phyloP scores from a whole-genome alignment of 2,329 filamentous ascomycete species.

The Claviceps capensis region DNA sequence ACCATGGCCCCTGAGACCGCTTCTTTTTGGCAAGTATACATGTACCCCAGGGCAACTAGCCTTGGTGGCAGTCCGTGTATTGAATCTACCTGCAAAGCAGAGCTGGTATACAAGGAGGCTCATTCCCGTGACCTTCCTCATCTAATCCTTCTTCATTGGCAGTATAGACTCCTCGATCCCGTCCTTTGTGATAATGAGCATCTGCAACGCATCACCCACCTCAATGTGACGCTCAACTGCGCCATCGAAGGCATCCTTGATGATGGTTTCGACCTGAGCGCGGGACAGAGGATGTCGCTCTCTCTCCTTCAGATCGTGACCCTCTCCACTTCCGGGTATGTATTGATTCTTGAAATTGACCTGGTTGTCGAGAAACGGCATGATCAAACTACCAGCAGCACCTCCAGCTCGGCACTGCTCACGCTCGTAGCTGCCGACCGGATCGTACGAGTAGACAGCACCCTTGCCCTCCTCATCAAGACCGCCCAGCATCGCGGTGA shows the following conservation, averaged over 20 bases:
- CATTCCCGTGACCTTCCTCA: background rate
- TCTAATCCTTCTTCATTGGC: constrained; percentile 80
- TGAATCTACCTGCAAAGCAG: constrained; percentile 3
- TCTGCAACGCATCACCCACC: constrained; percentile 91
- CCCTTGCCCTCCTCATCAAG: constrained; percentile 90
- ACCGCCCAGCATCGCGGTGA: constrained; percentile 84
- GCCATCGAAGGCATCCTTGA: constrained; percentile 95
- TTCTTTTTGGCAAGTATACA: background rate
- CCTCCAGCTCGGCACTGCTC: constrained; percentile 92
- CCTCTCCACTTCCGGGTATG: constrained; percentile 69
- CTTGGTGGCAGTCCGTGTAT: background rate
- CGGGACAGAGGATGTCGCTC: constrained; percentile 56
- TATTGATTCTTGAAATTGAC: constrained; percentile 99
- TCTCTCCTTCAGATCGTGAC: constrained; percentile 65
- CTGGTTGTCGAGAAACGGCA: constrained; percentile 98
- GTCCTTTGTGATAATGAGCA: constrained; percentile 79
- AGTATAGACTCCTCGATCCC: constrained; percentile 78
- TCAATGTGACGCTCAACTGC: constrained; percentile 98
- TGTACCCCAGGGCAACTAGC: background rate
- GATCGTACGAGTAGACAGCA: constrained; percentile 93
- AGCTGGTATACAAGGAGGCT: constrained; percentile 4
- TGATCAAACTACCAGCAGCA: constrained; percentile 86
- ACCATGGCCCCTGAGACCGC: background rate
- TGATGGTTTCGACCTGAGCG: constrained; percentile 67
- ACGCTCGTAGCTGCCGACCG: constrained; percentile 92